phyloP scores from a whole-genome alignment of 495 filamentous ascomycete species.

The Penicillium pulvis region DNA sequence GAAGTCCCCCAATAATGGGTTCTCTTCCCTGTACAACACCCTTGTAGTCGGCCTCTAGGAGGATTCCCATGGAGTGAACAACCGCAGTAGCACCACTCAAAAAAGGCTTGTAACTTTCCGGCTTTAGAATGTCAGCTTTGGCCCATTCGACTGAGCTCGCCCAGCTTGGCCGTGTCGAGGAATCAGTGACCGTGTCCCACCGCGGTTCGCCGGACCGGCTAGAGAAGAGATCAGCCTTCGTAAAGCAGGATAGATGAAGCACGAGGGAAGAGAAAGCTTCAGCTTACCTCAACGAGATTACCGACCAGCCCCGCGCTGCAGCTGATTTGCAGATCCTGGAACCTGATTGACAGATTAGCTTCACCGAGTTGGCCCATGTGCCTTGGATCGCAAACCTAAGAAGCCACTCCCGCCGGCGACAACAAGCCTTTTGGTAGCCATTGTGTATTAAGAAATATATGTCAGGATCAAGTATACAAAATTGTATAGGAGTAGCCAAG shows the following conservation, averaged over 20 bases:
- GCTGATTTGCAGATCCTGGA: conserved; percentile 91
- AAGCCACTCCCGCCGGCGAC: conserved; percentile 97
- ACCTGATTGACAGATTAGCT: conserved; percentile 45
- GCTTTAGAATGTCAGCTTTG: conserved; percentile 81
- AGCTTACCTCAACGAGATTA: conserved; percentile 80
- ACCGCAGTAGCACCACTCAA: conserved; percentile 77
- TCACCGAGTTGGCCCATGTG: not conserved
- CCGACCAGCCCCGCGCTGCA: conserved; percentile 78
- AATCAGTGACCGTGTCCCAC: conserved; percentile 79
- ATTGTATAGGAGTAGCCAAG: not conserved
- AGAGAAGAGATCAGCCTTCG: conserved; percentile 15
- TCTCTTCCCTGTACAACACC: conserved; percentile 81
- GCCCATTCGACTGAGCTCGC: conserved; percentile 81
- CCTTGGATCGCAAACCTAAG: conserved; percentile 55
- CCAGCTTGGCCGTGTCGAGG: conserved; percentile 74
- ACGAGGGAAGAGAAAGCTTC: not conserved
- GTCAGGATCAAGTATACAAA: not conserved
- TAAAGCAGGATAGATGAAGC: not conserved
- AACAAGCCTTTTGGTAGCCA: conserved; percentile 69
- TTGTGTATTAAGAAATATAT: conserved; percentile 19
- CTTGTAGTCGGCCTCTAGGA: conserved; percentile 99
- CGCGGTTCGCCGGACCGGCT: conserved; percentile 87
- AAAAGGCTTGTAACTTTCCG: conserved; percentile 70
- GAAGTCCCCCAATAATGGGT: conserved; percentile 70
- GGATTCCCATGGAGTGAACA: conserved; percentile 90